Evolutionary conservation across 1,139 yeast species (phyloP), one percentile per base, ranked within the genome.

Genomic region (Hanseniaspora gamundiae): DNA sequence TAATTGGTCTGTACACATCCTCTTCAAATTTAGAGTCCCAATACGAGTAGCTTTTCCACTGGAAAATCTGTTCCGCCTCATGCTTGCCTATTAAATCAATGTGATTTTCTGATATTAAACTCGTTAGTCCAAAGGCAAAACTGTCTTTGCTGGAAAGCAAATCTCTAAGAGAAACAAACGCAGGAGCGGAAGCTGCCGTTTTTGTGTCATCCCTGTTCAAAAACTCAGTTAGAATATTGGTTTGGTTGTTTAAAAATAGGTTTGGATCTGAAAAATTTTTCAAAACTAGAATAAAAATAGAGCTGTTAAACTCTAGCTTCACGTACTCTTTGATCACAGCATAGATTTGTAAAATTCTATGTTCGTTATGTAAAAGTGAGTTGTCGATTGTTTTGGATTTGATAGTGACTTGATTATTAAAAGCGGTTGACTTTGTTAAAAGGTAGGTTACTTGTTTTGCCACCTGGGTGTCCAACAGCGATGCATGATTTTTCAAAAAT

Each of bases 371-470:
- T 36, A 59, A 51, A n/a, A 69, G 51, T 19, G 54, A 58, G 40
- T 48, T 55, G 33, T 57, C 53, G 43, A 52, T 46, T 39, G 53
- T 44, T 24, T 48, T 48, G 21, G 56, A 45, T 45, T 55, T 49
- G 28, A 51, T 39, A 21, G 46, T 48, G 8, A 64, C 49, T 1
- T 65, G 57, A 43, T 54, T 57, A 36, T 60, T 51, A 41, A 58
- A 54, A 21, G 60, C 55, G 29, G 61, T 54, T 44, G 72, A 63
- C 51, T 70, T 69, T 35, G 65, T 58, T 35, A 73, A 53, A 3
- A 71, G 57, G 42, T 67, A 71, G 35, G 69, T 68, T 24, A 73
- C 58, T 42, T 69, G 71, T 42, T 63, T 65, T 1, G 71, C 66
- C 14, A 65, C 53, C 7, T 68, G 69, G 2, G 65, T 64, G 3